Base-by-base conservation (phyloP, 805 yeast genomes). In the Yarrowia osloensis region DNA sequence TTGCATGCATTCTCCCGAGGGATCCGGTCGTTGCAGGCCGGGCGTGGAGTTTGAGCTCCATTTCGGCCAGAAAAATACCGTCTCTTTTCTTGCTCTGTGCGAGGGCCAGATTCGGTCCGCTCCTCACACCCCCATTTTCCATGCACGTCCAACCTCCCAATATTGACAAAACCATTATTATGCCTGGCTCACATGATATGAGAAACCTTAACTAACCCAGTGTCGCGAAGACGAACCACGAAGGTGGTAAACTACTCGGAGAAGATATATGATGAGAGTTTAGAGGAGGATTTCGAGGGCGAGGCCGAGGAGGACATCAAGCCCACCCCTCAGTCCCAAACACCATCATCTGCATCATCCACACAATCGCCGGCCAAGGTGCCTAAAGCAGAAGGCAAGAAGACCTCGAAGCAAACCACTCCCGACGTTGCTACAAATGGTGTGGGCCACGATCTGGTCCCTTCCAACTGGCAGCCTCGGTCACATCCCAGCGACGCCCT, bases 181-280 rank as follows among this genome's bases (percentile, higher is more conserved):
- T 54, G 44, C 28, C 44, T 3, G 37, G 44, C 29, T 35, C 44
- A 54, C 59, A 35, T 52, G 59, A 52, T 29, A 24, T 50, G 28
- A 49, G 26, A 33, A 50, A 50, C 61, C 33, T 24, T 13, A 50
- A 33, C 66, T 61, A 61, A 61, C 66, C 9, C 44, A 61, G 54
- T 44, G 66, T 61, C 66, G 66, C 39, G 54, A 46, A 42, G 66
- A 61, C 42, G 54, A 31, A 44, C 66, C 44, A 31, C 66, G 7
- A 61, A 46, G 44, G 66, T 61, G 54, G 66, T 61, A 4, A 61
- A 61, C n/a, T 61, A 61, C 44, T 44, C 66, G 54, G 66, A 61
- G 21, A 61, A 44, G 17, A 21, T 33, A 19, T 61, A 61, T 39
- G 54, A 61, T 40, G 63, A 57, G 26, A 40, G 49, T 57, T 37